Percentiles rank a stretch among this genome's conserved stretches.
These are phyloP conservation scores for Penicillium sp. DNA, from an alignment of 2,329 filamentous ascomycete genomes.

Conservation along the genomic window DNA sequence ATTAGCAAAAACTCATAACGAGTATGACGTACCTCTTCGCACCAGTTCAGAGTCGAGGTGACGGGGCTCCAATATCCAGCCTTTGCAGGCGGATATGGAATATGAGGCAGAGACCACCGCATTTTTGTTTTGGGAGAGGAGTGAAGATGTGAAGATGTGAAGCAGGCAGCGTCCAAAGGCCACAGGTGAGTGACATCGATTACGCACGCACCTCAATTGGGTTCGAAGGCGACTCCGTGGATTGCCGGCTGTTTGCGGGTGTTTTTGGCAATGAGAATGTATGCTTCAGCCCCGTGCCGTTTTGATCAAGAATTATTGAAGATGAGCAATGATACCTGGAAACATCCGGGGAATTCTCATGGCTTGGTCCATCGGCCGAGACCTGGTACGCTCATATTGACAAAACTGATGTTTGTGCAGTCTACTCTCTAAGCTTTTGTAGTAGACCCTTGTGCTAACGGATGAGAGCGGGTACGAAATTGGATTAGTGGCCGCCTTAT, in stretches of 20 bases:
- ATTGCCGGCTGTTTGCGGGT: slow-evolving; percentile 19
- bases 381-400: not conserved
- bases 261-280: not conserved
- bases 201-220: slow-evolving; percentile 15
- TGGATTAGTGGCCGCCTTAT: not conserved
- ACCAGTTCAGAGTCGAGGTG: slow-evolving; percentile 76
- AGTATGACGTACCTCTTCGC: slow-evolving; percentile 65
- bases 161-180: not conserved
- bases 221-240: slow-evolving; percentile 17
- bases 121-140: slow-evolving; percentile 23
- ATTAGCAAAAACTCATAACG: not conserved
- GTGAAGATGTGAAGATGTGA: slow-evolving; percentile 1
- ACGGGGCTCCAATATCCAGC: slow-evolving; percentile 68
- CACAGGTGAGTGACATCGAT: slow-evolving; percentile 28
- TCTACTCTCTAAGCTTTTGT: too few species aligned
- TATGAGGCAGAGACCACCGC: slow-evolving; percentile 34
- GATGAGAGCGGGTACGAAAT: too few species aligned
- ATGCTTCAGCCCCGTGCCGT: not conserved
- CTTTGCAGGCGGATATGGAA: slow-evolving; percentile 51
- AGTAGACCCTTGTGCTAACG: not conserved
- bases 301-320: not conserved
- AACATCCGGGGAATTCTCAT: not conserved
- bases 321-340: not conserved
- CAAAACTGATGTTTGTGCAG: not conserved
- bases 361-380: not conserved